These are phyloP conservation scores for Hirschfeldia incana DNA, from an alignment of 345 rosid genomes.

Conservation along the genomic window DNA sequence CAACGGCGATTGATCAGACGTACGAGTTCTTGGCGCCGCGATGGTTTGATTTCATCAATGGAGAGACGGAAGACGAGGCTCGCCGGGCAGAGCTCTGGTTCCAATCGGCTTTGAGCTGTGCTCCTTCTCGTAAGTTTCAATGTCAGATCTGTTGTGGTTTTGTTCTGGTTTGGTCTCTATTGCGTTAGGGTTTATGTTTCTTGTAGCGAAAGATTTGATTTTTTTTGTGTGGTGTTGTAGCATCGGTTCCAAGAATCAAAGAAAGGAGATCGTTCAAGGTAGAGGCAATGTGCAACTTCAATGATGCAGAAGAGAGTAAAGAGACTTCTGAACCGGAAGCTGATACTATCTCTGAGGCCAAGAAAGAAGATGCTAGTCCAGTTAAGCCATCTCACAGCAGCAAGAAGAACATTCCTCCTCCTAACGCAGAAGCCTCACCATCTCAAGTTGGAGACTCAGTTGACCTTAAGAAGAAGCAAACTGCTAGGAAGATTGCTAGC, in stretches of 20 bases:
- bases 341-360: conserved; percentile 21
- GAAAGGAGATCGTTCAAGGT: conserved; percentile 67
- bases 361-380: conserved; percentile 1
- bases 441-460: too few species aligned
- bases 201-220: not conserved
- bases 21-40: conserved; percentile 91
- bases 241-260: conserved; percentile 83
- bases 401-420: conserved; percentile 42
- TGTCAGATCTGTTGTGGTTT: conserved; percentile 18
- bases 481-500: conserved; percentile 64
- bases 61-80: conserved; percentile 66
- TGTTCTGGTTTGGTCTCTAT: not conserved
- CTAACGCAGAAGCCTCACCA: conserved; percentile 42
- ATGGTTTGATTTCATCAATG: conserved; percentile 73
- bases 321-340: too few species aligned
- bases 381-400: conserved; percentile 2
- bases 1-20: conserved; percentile 53
- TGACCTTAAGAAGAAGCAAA: conserved; percentile 56
- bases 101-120: conserved; percentile 61
- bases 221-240: conserved; percentile 37
- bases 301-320: conserved; percentile 59
- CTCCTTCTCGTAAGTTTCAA: conserved; percentile 78
- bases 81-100: conserved; percentile 90
- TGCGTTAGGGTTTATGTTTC: conserved; percentile 12
- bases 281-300: conserved; percentile 73